Evolutionary conservation across 345 rosid species (phyloP).

Genomic region (Pistacia integerrima): DNA sequence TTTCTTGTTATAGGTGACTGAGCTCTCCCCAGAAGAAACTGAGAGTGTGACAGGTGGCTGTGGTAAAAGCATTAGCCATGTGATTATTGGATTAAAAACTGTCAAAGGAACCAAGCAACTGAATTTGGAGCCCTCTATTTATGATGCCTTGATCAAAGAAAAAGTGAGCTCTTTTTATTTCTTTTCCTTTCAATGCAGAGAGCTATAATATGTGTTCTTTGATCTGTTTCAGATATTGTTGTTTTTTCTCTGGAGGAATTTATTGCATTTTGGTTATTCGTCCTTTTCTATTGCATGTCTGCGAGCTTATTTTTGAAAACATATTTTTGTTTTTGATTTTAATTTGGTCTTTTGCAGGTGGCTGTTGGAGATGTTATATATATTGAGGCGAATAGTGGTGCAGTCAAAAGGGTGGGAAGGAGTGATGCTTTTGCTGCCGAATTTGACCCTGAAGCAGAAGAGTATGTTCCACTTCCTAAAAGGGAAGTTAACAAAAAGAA

Average conservation of each 20-base stretch:
- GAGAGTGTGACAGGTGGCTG: conserved; percentile 94
- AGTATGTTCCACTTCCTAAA: conserved; percentile 97
- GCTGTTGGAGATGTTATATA: conserved; percentile 99
- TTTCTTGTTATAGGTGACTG: conserved; percentile 69
- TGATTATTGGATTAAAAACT: conserved; percentile 88
- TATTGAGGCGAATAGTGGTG: conserved; percentile 97
- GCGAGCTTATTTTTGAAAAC: not conserved
- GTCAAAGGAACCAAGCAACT: conserved; percentile 97
- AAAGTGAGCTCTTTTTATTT: conserved; percentile 52
- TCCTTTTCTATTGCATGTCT: not conserved
- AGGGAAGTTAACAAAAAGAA: conserved; percentile 99
- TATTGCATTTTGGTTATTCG: not conserved
- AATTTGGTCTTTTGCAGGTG: conserved; percentile 48
- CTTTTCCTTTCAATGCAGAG: conserved; percentile 1
- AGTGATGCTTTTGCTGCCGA: conserved; percentile 98
- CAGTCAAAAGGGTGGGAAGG: conserved; percentile 95
- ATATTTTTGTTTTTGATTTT: not conserved
- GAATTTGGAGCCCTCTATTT: conserved; percentile 96
- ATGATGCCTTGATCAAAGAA: conserved; percentile 96
- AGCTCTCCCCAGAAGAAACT: conserved; percentile 98
- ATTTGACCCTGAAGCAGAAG: conserved; percentile 98
- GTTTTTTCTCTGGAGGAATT: not conserved
- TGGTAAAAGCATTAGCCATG: conserved; percentile 98
- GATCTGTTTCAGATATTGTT: not conserved
- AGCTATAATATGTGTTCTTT: not conserved